Conservation (phyloP, 495 filamentous ascomycete species). For the Trichoderma parareesei region DNA sequence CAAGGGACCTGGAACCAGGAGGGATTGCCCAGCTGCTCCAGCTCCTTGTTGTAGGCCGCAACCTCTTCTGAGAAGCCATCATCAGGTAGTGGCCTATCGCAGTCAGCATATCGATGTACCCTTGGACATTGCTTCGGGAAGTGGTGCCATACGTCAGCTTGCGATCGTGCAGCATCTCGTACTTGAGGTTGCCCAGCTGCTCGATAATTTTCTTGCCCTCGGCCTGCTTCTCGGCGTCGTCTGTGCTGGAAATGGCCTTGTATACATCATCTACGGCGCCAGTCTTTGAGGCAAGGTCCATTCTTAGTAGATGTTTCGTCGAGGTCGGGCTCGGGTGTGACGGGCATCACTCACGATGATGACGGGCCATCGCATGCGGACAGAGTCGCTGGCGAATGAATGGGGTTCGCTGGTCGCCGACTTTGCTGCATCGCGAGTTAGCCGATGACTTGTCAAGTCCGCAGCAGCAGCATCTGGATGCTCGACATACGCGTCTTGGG, state of each 20-base stretch:
- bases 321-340: not conserved
- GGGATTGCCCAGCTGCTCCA: constrained; percentile 64
- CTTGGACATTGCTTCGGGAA: not conserved
- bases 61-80: constrained; percentile 69
- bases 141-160: constrained; percentile 56
- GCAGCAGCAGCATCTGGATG: not conserved
- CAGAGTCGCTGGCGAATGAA: constrained; percentile 81
- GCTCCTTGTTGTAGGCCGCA: constrained; percentile 73
- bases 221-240: constrained; percentile 52
- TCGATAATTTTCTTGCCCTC: constrained; percentile 85
- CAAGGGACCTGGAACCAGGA: constrained; percentile 80
- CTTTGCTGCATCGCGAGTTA: constrained; percentile 44
- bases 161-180: constrained; percentile 89
- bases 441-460: not conserved
- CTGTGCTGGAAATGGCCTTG: constrained; percentile 55
- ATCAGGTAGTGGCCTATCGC: constrained; percentile 62
- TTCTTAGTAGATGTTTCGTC: not conserved
- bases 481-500: constrained; percentile 37
- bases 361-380: constrained; percentile 80
- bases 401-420: constrained; percentile 71
- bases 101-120: constrained; percentile 5
- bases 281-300: constrained; percentile 48
- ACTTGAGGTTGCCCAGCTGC: constrained; percentile 76
- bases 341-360: constrained; percentile 59
- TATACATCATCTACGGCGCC: constrained; percentile 92